Percentiles rank a stretch among this genome's conserved stretches.
phyloP scores from a whole-genome alignment of 2,329 filamentous ascomycete species.

The Botryosphaeria dothidea region DNA sequence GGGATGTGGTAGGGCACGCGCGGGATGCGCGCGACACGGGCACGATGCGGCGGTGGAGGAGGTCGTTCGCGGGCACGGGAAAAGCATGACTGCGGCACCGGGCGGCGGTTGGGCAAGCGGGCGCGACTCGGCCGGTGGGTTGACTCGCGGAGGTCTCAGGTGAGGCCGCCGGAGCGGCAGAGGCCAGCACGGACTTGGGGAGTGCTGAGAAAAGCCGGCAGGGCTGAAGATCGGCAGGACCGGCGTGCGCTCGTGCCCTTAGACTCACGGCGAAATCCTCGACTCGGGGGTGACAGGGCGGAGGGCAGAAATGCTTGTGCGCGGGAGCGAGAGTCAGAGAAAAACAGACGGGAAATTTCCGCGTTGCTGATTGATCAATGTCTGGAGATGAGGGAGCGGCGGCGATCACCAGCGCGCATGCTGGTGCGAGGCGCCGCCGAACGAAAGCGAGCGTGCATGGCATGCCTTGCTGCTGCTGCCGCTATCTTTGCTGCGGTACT shows the following conservation, averaged over 20 bases:
- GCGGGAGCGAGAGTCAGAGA: constrained; percentile 10
- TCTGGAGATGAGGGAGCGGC: constrained; percentile 3
- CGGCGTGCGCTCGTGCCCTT: background rate
- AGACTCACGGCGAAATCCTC: background rate
- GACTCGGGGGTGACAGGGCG: background rate
- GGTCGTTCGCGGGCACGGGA: background rate
- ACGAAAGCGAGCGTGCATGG: background rate
- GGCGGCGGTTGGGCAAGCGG: background rate
- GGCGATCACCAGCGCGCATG: background rate
- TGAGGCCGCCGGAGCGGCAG: constrained; percentile 4
- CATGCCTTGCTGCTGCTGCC: background rate
- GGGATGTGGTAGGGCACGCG: constrained; percentile 12
- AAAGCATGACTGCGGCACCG: background rate
- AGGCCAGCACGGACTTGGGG: background rate
- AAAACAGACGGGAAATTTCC: background rate
- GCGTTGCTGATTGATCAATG: constrained; percentile 7
- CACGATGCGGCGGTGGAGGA: background rate
- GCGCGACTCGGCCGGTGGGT: background rate
- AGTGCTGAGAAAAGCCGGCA: constrained; percentile 9
- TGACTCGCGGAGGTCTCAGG: constrained; percentile 8
- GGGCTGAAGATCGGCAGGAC: constrained; percentile 14
- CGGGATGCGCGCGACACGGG: constrained; percentile 10
- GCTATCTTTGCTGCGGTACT: no score
- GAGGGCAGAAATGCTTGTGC: constrained; percentile 10
- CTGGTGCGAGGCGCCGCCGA: background rate